phyloP scores from a whole-genome alignment of 441 rosid species.

The Croton setiger region DNA sequence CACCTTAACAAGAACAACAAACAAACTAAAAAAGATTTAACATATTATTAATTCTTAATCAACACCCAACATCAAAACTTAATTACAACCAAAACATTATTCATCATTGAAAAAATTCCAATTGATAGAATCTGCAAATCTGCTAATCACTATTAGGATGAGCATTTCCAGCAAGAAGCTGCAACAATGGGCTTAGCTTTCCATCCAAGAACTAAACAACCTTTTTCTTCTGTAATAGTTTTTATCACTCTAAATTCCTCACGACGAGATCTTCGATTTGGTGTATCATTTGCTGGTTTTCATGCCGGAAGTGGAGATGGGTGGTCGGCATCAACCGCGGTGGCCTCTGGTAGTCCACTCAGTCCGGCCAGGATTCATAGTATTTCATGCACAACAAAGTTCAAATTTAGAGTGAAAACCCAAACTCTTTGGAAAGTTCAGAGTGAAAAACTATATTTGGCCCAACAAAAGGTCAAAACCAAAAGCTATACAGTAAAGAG shows the following conservation, averaged over 20 bases:
- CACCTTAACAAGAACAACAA: background rate
- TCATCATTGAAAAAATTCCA: background rate
- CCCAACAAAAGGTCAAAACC: slow-evolving; percentile 14
- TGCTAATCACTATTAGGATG: background rate
- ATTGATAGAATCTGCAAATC: background rate
- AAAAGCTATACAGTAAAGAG: slow-evolving; percentile 3
- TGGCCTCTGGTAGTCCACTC: too few relatives aligned
- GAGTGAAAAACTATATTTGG: slow-evolving; percentile 34
- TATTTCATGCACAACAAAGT: too few relatives aligned
- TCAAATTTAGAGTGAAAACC: too few relatives aligned
- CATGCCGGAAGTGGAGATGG: too few relatives aligned
- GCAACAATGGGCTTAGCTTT: slow-evolving; percentile 50
- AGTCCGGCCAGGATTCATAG: too few relatives aligned
- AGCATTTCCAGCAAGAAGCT: slow-evolving; percentile 56
- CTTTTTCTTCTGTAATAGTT: slow-evolving; percentile 46
- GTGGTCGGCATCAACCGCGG: too few relatives aligned
- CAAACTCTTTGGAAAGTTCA: slow-evolving; percentile 32
- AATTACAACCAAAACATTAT: too few relatives aligned
- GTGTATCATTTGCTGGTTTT: slow-evolving; percentile 45
- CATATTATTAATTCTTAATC: background rate
- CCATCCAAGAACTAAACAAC: slow-evolving; percentile 57
- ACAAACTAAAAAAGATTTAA: background rate
- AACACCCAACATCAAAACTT: background rate
- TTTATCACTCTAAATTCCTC: slow-evolving; percentile 49
- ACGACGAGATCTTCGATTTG: slow-evolving; percentile 30